These are phyloP conservation scores for Dysphania ambrosioides DNA, from an alignment of 148 eudicot genomes.

Conservation along the genomic window DNA sequence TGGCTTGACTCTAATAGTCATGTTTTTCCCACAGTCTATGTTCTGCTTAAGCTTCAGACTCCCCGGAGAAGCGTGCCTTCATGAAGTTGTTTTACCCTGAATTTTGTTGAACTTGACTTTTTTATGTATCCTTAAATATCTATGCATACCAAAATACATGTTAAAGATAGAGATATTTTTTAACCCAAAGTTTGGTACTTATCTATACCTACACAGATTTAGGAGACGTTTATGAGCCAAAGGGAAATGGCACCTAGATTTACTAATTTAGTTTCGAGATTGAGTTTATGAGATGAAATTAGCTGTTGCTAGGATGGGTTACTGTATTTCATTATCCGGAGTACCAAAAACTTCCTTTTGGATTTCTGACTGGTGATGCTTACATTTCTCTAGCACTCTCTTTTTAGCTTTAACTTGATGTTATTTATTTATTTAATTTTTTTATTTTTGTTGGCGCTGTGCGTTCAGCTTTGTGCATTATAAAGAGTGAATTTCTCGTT, in stretches of 20 bases:
- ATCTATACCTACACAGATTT: not conserved
- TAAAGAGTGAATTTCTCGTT: no score
- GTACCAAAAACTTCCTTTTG: not conserved
- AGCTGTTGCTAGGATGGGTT: not conserved
- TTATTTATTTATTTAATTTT: no score
- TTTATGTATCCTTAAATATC: not conserved
- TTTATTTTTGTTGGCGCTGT: no score
- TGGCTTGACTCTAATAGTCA: not conserved
- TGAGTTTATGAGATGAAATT: not conserved
- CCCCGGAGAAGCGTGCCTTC: slow-evolving; percentile 72
- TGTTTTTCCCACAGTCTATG: slow-evolving; percentile 71
- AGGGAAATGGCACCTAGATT: not conserved
- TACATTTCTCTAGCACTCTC: not conserved
- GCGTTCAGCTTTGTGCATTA: no score
- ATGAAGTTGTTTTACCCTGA: slow-evolving; percentile 20
- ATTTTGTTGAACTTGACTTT: not conserved
- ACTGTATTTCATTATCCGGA: not conserved
- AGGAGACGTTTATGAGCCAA: not conserved
- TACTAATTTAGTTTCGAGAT: not conserved
- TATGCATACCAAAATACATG: not conserved
- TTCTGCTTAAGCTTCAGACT: slow-evolving; percentile 90
- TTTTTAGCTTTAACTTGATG: not conserved
- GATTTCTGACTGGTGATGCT: not conserved
- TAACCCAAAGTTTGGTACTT: not conserved
- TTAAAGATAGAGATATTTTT: not conserved